Conservation (phyloP, 2,329 filamentous ascomycete genomes). For the Sclerotinia glacialis region DNA sequence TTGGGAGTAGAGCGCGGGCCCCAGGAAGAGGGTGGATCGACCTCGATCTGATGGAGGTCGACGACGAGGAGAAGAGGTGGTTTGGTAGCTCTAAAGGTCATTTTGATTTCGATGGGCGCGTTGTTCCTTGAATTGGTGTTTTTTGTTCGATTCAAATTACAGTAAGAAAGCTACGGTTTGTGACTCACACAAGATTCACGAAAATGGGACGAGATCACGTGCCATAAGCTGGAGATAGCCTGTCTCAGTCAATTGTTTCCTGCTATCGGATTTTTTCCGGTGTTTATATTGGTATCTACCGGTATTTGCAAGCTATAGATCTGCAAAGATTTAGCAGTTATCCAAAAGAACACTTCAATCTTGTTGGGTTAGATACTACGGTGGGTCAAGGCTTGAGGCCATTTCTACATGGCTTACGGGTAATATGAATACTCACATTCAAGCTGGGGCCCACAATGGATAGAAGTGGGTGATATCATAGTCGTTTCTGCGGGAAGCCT, state of each 20-base stretch:
- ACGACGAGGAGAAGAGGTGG: conserved; percentile 29
- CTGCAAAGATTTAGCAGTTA: too few species aligned
- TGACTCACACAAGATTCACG: conserved; percentile 9
- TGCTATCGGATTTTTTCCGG: too few species aligned
- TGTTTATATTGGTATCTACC: too few species aligned
- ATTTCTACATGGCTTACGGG: not conserved
- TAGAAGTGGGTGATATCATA: not conserved
- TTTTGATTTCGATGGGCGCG: not conserved
- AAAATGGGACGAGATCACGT: not conserved
- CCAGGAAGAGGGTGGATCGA: conserved; percentile 25
- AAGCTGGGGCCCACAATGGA: not conserved
- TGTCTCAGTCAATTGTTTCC: too few species aligned
- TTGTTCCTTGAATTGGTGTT: not conserved
- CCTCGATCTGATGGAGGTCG: conserved; percentile 31
- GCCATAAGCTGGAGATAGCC: too few species aligned
- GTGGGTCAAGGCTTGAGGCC: too few species aligned
- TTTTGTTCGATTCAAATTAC: not conserved
- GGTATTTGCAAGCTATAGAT: too few species aligned
- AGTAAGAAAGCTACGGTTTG: too few species aligned
- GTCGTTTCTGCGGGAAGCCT: not conserved
- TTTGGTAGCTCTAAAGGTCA: not conserved
- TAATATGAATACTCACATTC: too few species aligned
- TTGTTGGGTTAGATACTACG: too few species aligned
- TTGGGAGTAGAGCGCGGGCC: conserved; percentile 32
- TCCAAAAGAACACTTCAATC: too few species aligned